Base-by-base conservation (phyloP, 768 basidiomycete species). In the Ephemerocybe angulata region DNA sequence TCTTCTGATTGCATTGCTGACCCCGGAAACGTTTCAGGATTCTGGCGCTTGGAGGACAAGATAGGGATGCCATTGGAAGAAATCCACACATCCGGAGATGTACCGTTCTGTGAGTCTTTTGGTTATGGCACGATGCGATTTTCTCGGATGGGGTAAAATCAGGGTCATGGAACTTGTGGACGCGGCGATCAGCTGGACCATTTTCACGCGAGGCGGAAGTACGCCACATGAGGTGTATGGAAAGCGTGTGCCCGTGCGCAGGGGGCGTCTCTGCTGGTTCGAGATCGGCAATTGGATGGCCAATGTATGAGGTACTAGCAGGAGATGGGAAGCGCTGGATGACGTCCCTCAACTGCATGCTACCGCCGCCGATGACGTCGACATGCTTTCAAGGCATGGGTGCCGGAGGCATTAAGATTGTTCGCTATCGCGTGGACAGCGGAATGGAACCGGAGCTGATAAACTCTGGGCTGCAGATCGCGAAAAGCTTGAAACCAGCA, bases 21-120 rank as follows among this genome's bases (percentile, higher is more conserved):
- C 7, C n/a, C n/a, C 5, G 38, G n/a, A 19, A 10, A 19, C 7
- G 15, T 19, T 37, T 30, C 62, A 87, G 89, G 89, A 22, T 85
- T 82, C 58, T 90, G 89, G 90, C 77, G 88, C 17, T 76, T 90
- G 70, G 65, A 78, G 58, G 88, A 90, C 69, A 90, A 90, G 71
- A 80, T 88, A 52, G 90, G 88, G 6, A 72, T 84, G 61, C 74
- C 83, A 21, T 71, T 90, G 33, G 84, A 88, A 52, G 83, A 88
- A 52, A 89, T 90, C 40, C 88, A 91, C 68, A 68, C 73, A 52
- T 74, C 77, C 25, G 88, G 90, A 25, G 72, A 84, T 62, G 89
- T 90, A 35, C 87, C 88, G 17, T 82, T 82, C 67, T 89, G 87
- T 86, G 67, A 64, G 85, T 69, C 33, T 52, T 1, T 17, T 22